phyloP scores from a whole-genome alignment of 1,284 basidiomycete genomes.

The Papiliotrema fonsecae region DNA sequence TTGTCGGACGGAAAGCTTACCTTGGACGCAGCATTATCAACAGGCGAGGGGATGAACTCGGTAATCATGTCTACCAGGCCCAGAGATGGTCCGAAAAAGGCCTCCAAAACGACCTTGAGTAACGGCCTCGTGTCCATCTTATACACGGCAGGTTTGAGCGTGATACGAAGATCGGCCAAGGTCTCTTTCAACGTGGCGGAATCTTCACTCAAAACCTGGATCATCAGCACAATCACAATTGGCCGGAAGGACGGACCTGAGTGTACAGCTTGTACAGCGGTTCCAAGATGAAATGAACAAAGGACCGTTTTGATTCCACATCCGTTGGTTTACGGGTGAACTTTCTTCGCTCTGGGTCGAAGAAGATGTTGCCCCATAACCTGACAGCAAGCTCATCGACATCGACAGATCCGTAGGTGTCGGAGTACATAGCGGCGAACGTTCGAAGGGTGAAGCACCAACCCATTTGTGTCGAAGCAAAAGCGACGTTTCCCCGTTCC shows the following conservation, averaged over 20 bases:
- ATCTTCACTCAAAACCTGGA: slow-evolving; percentile 86
- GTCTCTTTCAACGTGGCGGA: slow-evolving; percentile 76
- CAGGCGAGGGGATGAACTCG: slow-evolving; percentile 80
- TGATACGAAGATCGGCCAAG: slow-evolving; percentile 73
- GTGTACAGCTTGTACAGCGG: slow-evolving; percentile 98
- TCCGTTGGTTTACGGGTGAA: slow-evolving; percentile 81
- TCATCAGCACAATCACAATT: slow-evolving; percentile 4
- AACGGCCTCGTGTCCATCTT: slow-evolving; percentile 97
- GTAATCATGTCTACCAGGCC: slow-evolving; percentile 91
- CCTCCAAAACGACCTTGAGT: slow-evolving; percentile 85
- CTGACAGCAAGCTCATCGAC: slow-evolving; percentile 64
- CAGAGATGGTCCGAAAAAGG: slow-evolving; percentile 88
- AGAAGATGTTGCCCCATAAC: slow-evolving; percentile 98
- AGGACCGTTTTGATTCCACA: slow-evolving; percentile 75
- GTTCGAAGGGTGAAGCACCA: slow-evolving; percentile 96
- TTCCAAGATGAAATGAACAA: slow-evolving; percentile 94
- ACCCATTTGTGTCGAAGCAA: slow-evolving; percentile 92
- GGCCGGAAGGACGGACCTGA: slow-evolving; percentile 44
- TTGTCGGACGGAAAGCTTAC: slow-evolving; percentile 44
- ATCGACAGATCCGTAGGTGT: slow-evolving; percentile 61
- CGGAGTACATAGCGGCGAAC: slow-evolving; percentile 94
- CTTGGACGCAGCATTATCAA: slow-evolving; percentile 66
- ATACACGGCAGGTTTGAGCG: slow-evolving; percentile 86
- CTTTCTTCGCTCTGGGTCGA: slow-evolving; percentile 71
- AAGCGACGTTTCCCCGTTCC: slow-evolving; percentile 93